Evolutionary conservation across 441 rosid genomes (phyloP).

Genomic region (Pelargonium australe): DNA sequence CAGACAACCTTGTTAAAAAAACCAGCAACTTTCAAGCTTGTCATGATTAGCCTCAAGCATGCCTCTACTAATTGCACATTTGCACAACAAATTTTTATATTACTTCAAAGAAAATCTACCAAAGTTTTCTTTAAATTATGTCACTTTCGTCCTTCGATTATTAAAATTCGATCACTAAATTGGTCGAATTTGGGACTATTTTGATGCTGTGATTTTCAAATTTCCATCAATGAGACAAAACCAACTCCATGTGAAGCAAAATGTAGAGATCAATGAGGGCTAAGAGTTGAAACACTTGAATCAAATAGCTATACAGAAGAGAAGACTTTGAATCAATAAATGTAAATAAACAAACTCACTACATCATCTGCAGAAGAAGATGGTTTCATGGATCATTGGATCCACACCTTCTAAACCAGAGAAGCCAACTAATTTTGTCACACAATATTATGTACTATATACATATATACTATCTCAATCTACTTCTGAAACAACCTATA

Average conservation of each 20-base stretch:
- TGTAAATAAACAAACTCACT: not conserved
- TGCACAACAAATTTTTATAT: not conserved
- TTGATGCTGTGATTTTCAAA: not conserved
- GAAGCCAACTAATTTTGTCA: too few species aligned
- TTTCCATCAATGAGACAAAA: not conserved
- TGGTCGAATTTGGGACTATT: too few species aligned
- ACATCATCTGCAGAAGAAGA: not conserved
- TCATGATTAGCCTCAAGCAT: constrained; percentile 1
- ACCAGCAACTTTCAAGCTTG: not conserved
- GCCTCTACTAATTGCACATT: not conserved
- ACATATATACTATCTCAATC: too few species aligned
- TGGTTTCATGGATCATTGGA: not conserved
- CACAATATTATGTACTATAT: too few species aligned
- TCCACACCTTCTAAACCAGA: too few species aligned
- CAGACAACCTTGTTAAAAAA: not conserved
- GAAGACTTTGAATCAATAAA: not conserved
- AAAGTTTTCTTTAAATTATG: too few species aligned
- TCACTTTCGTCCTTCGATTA: too few species aligned
- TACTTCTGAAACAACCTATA: too few species aligned
- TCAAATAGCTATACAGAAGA: not conserved
- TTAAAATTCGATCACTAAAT: too few species aligned
- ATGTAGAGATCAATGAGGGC: not conserved
- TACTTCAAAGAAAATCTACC: not conserved
- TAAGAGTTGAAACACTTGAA: not conserved
- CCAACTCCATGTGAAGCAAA: constrained; percentile 4